Evolutionary conservation across 805 yeast genomes (phyloP).

Genomic region (Ogataea haglerorum): DNA sequence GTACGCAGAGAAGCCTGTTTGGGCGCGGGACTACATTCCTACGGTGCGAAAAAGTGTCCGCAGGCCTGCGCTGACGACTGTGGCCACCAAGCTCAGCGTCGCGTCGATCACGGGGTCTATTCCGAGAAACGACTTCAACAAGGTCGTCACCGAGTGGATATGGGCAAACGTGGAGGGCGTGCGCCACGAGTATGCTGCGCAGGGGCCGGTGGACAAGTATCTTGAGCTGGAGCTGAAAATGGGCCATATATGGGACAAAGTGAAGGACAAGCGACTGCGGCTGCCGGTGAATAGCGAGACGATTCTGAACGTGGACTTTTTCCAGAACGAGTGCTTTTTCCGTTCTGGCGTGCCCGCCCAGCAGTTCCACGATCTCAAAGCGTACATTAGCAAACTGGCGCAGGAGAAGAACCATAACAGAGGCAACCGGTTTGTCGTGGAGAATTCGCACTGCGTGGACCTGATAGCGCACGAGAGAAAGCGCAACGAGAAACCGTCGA

Average conservation of each 20-base stretch:
- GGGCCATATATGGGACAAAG: slow-evolving; percentile 66
- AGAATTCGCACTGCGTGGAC: slow-evolving; percentile 64
- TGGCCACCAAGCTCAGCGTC: slow-evolving; percentile 20
- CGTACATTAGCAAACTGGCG: slow-evolving; percentile 53
- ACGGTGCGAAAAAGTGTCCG: slow-evolving; percentile 13
- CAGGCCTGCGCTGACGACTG: slow-evolving; percentile 12
- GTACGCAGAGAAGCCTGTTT: slow-evolving; percentile 65
- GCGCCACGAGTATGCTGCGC: slow-evolving; percentile 40
- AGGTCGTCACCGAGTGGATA: slow-evolving; percentile 84
- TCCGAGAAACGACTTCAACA: slow-evolving; percentile 76
- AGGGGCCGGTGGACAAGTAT: slow-evolving; percentile 42
- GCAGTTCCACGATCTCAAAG: slow-evolving; percentile 55
- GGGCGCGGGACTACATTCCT: slow-evolving; percentile 79
- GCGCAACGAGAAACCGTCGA: slow-evolving; percentile 61
- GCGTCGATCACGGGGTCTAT: slow-evolving; percentile 68
- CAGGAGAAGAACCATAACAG: slow-evolving; percentile 20
- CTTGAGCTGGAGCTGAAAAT: slow-evolving; percentile 74
- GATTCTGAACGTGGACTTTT: slow-evolving; percentile 46
- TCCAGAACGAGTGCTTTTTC: slow-evolving; percentile 52
- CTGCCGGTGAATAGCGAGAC: slow-evolving; percentile 70
- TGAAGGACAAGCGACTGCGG: slow-evolving; percentile 56
- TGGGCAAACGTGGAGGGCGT: slow-evolving; percentile 75
- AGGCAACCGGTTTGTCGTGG: slow-evolving; percentile 49
- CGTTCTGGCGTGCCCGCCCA: slow-evolving; percentile 64
- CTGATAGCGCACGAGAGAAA: slow-evolving; percentile 58